Percentiles rank a stretch among this genome's conserved stretches.
Evolutionary conservation across 805 yeast species (phyloP).

Genomic region (Wickerhamiella hasegawae): DNA sequence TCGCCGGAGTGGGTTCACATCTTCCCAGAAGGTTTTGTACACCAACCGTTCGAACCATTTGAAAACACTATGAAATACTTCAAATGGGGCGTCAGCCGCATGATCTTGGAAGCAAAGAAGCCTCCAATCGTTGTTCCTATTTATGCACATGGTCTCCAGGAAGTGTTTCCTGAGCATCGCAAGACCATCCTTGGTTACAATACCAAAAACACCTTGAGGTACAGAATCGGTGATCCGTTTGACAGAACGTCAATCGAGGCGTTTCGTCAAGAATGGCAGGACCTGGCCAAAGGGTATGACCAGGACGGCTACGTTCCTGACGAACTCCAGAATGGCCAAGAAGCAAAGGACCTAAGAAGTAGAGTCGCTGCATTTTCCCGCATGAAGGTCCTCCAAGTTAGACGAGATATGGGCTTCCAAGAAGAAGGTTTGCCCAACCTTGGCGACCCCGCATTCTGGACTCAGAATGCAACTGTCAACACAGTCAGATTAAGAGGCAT

Average conservation of each 20-base stretch:
- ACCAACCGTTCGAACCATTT: conserved; percentile 64
- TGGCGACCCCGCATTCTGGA: conserved; percentile 1
- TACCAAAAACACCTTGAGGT: conserved; percentile 48
- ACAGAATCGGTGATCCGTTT: conserved; percentile 57
- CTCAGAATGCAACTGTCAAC: background rate
- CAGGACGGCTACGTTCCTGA: conserved; percentile 36
- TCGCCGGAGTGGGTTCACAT: conserved; percentile 62
- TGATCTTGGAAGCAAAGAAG: conserved; percentile 64
- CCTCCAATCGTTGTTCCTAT: conserved; percentile 83
- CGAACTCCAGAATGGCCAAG: conserved; percentile 45
- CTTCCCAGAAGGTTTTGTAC: conserved; percentile 88
- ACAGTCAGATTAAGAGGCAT: background rate
- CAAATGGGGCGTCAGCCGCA: conserved; percentile 86
- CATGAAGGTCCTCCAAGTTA: background rate
- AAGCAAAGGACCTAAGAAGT: conserved; percentile 52
- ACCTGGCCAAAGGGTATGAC: conserved; percentile 25
- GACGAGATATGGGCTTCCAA: background rate
- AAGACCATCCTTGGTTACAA: conserved; percentile 41
- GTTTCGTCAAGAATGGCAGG: conserved; percentile 59
- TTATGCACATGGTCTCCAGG: conserved; percentile 72
- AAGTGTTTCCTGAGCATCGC: conserved; percentile 65
- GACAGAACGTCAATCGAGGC: conserved; percentile 40
- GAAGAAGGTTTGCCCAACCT: background rate
- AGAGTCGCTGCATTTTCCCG: background rate
- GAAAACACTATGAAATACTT: conserved; percentile 83